Conservation (phyloP, 768 basidiomycete species). For the Crassisporium funariophilum region DNA sequence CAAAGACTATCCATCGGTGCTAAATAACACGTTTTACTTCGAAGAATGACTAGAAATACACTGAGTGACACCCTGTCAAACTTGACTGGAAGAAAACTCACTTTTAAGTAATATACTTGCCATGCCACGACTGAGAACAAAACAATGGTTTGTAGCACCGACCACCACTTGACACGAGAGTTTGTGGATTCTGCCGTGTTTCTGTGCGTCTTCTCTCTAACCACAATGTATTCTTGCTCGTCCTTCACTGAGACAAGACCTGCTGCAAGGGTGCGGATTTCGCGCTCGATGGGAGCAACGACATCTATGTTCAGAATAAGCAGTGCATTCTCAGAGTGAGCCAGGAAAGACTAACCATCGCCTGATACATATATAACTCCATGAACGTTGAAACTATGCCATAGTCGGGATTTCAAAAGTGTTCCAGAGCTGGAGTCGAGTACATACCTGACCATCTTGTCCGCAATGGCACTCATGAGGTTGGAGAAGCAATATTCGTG, state of each 20-base stretch:
- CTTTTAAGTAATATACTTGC: constrained; percentile 98
- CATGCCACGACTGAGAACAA: constrained; percentile 90
- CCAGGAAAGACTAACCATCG: constrained; percentile 59
- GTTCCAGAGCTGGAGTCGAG: background rate
- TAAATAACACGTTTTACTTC: constrained; percentile 35
- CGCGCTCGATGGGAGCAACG: constrained; percentile 94
- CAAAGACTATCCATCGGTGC: constrained; percentile 12
- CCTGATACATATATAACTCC: constrained; percentile 93
- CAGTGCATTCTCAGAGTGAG: background rate
- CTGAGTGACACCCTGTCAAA: constrained; percentile 76
- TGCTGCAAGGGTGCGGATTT: constrained; percentile 83
- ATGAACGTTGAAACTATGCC: constrained; percentile 91
- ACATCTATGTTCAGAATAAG: constrained; percentile 51
- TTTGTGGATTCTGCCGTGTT: constrained; percentile 96
- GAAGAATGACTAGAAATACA: constrained; percentile 27
- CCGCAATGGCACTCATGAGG: constrained; percentile 95
- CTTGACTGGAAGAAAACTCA: constrained; percentile 45
- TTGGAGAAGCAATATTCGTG: constrained; percentile 99
- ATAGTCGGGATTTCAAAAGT: constrained; percentile 5
- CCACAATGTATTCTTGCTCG: constrained; percentile 98
- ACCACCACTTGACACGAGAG: constrained; percentile 98
- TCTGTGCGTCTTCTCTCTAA: constrained; percentile 89
- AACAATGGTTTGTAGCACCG: constrained; percentile 84
- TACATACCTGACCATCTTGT: constrained; percentile 89
- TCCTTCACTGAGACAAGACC: constrained; percentile 92